These are phyloP conservation scores for Spathaspora girioi DNA, from an alignment of 805 yeast genomes.

Conservation along the genomic window DNA sequence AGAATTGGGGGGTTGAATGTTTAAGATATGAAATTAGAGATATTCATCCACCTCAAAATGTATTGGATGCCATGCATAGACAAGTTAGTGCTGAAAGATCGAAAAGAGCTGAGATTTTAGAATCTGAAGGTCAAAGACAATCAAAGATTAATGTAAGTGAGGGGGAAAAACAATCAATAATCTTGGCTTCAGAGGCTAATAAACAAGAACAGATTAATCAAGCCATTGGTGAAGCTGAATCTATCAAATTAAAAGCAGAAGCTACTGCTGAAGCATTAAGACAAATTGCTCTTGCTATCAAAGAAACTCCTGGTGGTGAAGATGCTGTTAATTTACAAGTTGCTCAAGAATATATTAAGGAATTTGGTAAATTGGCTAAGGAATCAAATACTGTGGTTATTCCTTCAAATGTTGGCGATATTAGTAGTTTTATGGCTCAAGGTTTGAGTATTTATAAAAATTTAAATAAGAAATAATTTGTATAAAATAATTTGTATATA, in stretches of 20 bases:
- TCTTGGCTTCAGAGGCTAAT: conserved; percentile 72
- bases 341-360: conserved; percentile 80
- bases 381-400: conserved; percentile 74
- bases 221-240: conserved; percentile 75
- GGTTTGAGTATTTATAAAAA: conserved; percentile 71
- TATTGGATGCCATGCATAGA: conserved; percentile 86
- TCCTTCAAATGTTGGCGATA: conserved; percentile 72
- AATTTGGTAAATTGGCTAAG: conserved; percentile 79
- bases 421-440: conserved; percentile 70
- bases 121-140: conserved; percentile 80
- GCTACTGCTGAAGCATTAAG: conserved; percentile 74
- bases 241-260: conserved; percentile 57
- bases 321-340: conserved; percentile 77
- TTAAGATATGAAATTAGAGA: conserved; percentile 84
- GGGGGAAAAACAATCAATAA: conserved; percentile 68
- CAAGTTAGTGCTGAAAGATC: conserved; percentile 86
- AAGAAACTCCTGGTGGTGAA: conserved; percentile 62
- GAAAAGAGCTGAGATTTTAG: conserved; percentile 82
- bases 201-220: conserved; percentile 58
- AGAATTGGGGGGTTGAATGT: conserved; percentile 79
- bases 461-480: conserved; percentile 25
- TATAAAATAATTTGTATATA: background rate
- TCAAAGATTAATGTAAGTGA: conserved; percentile 80
- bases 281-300: conserved; percentile 62
- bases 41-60: conserved; percentile 82